Evolutionary conservation across 192 early-diverging fungal species (phyloP).

Genomic region (Pilaira anomala): DNA sequence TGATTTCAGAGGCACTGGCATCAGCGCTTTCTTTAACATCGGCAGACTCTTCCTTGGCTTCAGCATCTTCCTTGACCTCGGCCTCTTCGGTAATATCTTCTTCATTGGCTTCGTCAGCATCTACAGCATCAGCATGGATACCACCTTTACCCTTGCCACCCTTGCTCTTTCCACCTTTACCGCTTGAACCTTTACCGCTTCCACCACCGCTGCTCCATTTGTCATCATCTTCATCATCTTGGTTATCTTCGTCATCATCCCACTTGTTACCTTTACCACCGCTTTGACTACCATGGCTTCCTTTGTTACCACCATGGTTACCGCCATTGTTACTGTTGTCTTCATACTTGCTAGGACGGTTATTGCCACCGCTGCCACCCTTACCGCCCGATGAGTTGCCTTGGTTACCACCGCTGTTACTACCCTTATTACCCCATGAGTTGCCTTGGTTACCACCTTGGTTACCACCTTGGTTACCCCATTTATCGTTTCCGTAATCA

Average conservation of each 20-base stretch:
- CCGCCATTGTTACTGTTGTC: constrained; percentile 22
- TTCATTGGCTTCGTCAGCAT: not conserved
- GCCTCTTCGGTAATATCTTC: too few relatives aligned
- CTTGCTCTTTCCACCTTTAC: not conserved
- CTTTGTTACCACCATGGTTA: constrained; percentile 46
- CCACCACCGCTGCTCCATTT: constrained; percentile 60
- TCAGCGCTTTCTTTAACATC: too few relatives aligned
- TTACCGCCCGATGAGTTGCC: not conserved
- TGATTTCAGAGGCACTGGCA: too few relatives aligned
- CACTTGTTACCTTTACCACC: not conserved
- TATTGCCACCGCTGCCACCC: constrained; percentile 33
- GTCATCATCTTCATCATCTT: too few relatives aligned
- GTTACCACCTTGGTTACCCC: not conserved
- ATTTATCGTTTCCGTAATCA: too few relatives aligned
- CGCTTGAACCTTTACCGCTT: constrained; percentile 8
- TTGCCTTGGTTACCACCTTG: not conserved
- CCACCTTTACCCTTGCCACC: not conserved
- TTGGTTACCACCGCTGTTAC: constrained; percentile 38
- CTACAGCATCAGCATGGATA: constrained; percentile 5
- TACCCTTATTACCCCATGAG: constrained; percentile 42
- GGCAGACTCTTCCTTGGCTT: too few relatives aligned
- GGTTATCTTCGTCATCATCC: constrained; percentile 21
- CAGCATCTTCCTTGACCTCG: too few relatives aligned
- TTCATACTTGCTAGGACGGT: constrained; percentile 35
- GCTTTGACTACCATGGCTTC: constrained; percentile 28